A percentile compares a stretch with the other conserved stretches of the same genome.
phyloP scores from a whole-genome alignment of 306 rosid species.

The Oxytropis ochrocephala region DNA sequence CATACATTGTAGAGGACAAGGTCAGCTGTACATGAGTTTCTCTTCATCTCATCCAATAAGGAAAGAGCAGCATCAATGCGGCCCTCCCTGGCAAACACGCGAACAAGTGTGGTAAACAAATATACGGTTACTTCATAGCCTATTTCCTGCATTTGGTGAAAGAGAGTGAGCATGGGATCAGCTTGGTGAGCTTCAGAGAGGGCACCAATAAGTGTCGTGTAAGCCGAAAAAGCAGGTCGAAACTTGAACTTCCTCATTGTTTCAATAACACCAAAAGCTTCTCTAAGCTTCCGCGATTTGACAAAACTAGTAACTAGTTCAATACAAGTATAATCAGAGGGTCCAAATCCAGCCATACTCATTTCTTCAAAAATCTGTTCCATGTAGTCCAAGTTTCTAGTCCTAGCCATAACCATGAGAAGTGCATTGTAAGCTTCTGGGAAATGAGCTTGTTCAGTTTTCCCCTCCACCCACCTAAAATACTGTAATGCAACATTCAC shows the following conservation, averaged over 20 bases:
- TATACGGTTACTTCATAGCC: constrained; percentile 81
- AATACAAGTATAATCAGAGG: constrained; percentile 40
- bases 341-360: constrained; percentile 86
- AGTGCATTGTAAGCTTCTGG: constrained; percentile 70
- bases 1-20: constrained; percentile 89
- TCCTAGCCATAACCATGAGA: constrained; percentile 77
- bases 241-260: constrained; percentile 88
- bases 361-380: constrained; percentile 80
- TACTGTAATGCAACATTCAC: constrained; percentile 52
- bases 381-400: constrained; percentile 48
- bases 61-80: constrained; percentile 81
- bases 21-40: constrained; percentile 61
- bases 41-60: constrained; percentile 89
- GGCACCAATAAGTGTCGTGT: constrained; percentile 78
- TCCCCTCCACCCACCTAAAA: constrained; percentile 76
- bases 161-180: constrained; percentile 58
- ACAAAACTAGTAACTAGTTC: constrained; percentile 58
- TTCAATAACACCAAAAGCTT: constrained; percentile 62
- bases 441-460: constrained; percentile 52
- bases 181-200: constrained; percentile 50
- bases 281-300: constrained; percentile 44
- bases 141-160: constrained; percentile 88
- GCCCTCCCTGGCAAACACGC: constrained; percentile 70
- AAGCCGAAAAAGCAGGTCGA: constrained; percentile 96
- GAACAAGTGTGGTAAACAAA: constrained; percentile 85